These are phyloP conservation scores for Fusarium pininemorale DNA, from an alignment of 2,329 filamentous ascomycete species.

Conservation along the genomic window DNA sequence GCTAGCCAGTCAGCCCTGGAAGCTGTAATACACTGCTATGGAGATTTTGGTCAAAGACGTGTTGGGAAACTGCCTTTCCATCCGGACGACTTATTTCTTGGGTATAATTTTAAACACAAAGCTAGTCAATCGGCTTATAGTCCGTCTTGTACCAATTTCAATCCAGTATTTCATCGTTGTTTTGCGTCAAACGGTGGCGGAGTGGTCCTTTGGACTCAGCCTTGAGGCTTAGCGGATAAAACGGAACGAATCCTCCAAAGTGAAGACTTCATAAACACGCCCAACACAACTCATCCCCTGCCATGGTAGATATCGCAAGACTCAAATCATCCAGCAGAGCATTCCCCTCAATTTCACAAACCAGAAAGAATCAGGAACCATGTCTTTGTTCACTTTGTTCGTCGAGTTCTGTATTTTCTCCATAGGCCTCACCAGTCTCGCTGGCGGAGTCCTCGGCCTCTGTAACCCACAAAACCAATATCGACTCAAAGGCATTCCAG, in stretches of 20 bases:
- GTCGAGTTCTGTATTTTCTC: neutral
- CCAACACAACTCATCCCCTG: neutral
- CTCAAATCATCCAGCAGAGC: accelerated
- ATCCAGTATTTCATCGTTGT: accelerated
- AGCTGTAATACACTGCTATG: neutral
- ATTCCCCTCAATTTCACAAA: neutral
- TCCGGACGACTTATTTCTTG: accelerated
- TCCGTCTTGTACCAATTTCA: accelerated
- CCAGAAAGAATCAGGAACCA: neutral
- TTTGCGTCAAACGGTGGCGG: neutral
- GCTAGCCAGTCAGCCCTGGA: neutral
- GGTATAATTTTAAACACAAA: accelerated
- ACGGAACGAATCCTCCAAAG: neutral
- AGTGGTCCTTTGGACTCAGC: neutral
- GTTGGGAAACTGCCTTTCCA: too few species aligned
- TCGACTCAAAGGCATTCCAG: neutral
- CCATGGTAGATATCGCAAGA: accelerated
- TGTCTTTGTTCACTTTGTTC: neutral
- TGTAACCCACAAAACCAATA: neutral
- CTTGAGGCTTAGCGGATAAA: neutral
- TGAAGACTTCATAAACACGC: neutral
- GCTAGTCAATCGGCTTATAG: accelerated
- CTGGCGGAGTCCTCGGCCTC: neutral
- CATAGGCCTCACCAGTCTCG: neutral
- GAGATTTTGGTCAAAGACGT: neutral